Percentiles rank a stretch among this genome's conserved stretches.
Conservation (phyloP, 2,329 filamentous ascomycete species). For the Aspergillus pseudonomiae region DNA sequence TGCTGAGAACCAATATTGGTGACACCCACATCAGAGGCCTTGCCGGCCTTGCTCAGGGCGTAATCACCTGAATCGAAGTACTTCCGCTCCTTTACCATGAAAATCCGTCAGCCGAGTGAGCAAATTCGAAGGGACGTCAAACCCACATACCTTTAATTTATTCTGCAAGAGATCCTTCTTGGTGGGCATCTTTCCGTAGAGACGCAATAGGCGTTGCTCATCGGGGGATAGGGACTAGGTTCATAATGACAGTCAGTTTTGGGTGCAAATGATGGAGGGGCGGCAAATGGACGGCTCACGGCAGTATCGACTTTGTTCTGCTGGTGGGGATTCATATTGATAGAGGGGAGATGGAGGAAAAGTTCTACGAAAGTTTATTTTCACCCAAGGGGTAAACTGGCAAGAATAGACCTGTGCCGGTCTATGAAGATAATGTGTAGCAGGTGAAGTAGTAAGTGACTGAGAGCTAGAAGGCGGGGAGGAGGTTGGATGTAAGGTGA, state of each 20-base stretch:
- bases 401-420: not conserved
- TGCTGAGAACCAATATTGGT: conserved; percentile 94
- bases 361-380: not conserved
- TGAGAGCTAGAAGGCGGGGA: not conserved
- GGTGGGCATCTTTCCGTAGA: conserved; percentile 96
- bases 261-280: not conserved
- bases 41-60: conserved; percentile 94
- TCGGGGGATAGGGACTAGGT: conserved; percentile 84
- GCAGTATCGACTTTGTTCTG: conserved; percentile 98
- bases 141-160: conserved; percentile 73
- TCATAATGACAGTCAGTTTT: conserved; percentile 15
- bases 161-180: conserved; percentile 97
- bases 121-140: not conserved
- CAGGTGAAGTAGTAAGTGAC: not conserved
- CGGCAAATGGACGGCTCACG: conserved; percentile 61
- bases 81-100: conserved; percentile 75
- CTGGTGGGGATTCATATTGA: conserved; percentile 89
- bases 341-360: not conserved
- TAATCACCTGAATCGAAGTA: conserved; percentile 98
- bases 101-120: not conserved
- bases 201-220: conserved; percentile 92
- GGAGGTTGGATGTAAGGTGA: not conserved
- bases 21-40: conserved; percentile 90
- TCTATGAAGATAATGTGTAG: not conserved
- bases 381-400: not conserved